Base-by-base conservation (phyloP, 169 alveolate species). In the Babesia bigemina region DNA sequence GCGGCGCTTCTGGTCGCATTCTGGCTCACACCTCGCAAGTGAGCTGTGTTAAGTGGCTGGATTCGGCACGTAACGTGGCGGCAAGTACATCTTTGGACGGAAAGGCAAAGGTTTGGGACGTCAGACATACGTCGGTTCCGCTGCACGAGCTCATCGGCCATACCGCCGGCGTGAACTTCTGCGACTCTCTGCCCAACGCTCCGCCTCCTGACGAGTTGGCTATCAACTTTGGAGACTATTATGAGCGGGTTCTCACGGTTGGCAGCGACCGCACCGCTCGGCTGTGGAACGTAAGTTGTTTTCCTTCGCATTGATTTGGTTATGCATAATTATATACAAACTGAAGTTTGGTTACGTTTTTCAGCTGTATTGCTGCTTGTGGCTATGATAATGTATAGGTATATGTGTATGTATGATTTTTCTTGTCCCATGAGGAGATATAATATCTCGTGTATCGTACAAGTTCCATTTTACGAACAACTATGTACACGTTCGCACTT, bases 21-120 rank as follows among this genome's bases (percentile, higher is more conserved):
- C 33, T 58, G 56, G 84, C 79, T 0, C 88, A 81, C 50, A 63
- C 10, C 21, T 48, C 63, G 19, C 63, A 55, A 33, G 61, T 81
- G 21, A 81, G 73, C 53, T 81, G 67, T 33, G 88, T 81, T 17
- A 70, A 50, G 60, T 81, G 63, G 60, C 61, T 48, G 16, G 61
- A 62, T 21, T 17, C 61, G 10, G 60, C 63, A 0, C 47, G 75
- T 7, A 28, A 69, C 62, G 26, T 39, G 44, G 66, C 63, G 24
- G 19, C 57, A 26, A 63, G 71, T 48, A 26, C 74, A n/a, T 76
- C 83, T 16, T 81, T 36, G 33, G 88, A 81, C 53, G 61, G 70
- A 6, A 81, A 81, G 52, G 88, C 55, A 10, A 63, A 75, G 33
- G 82, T 81, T 33, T 81, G 88, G 88, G 88, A 81, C 76, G 45